A percentile compares a stretch with the other conserved stretches of the same genome.
These are phyloP conservation scores for Hypoxylon sp. DNA, from an alignment of 2,329 filamentous ascomycete species.

Conservation along the genomic window DNA sequence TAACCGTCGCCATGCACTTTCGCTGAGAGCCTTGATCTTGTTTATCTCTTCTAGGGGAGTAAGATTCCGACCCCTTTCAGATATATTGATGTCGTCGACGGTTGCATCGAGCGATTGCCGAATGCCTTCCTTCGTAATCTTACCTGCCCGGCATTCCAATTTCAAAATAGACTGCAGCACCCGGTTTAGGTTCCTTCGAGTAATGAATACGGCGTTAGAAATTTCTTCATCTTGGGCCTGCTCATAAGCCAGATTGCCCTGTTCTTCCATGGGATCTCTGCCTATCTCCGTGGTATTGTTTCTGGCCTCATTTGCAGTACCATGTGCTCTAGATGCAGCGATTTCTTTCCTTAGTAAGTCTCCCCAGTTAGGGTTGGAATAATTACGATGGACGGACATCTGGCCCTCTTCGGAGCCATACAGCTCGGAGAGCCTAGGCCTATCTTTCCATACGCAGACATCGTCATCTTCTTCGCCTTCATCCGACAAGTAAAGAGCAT, in stretches of 20 bases:
- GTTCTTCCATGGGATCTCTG: background rate
- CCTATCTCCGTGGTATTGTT: background rate
- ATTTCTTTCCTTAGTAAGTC: background rate
- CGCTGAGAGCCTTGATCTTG: slow-evolving; percentile 45
- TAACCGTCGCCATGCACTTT: slow-evolving; percentile 44
- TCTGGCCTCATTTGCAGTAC: background rate
- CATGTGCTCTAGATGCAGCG: background rate
- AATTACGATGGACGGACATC: background rate
- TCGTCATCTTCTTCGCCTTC: slow-evolving; percentile 47
- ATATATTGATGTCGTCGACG: slow-evolving; percentile 37
- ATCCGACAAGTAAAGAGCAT: slow-evolving; percentile 42
- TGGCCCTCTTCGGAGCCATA: slow-evolving; percentile 33
- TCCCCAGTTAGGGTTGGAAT: background rate
- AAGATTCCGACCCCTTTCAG: background rate
- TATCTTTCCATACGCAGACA: slow-evolving; percentile 44
- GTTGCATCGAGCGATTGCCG: slow-evolving; percentile 52
- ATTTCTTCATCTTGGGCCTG: slow-evolving; percentile 38
- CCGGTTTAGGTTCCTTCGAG: slow-evolving; percentile 47
- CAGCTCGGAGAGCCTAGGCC: slow-evolving; percentile 30
- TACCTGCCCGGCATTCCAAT: slow-evolving; percentile 49
- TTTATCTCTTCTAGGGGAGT: slow-evolving; percentile 43
- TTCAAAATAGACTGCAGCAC: slow-evolving; percentile 52
- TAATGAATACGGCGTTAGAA: slow-evolving; percentile 38
- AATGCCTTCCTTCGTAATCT: slow-evolving; percentile 51
- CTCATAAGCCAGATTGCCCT: slow-evolving; percentile 23